Evolutionary conservation across 805 yeast species (phyloP).

Genomic region (Wickerhamia fluorescens): DNA sequence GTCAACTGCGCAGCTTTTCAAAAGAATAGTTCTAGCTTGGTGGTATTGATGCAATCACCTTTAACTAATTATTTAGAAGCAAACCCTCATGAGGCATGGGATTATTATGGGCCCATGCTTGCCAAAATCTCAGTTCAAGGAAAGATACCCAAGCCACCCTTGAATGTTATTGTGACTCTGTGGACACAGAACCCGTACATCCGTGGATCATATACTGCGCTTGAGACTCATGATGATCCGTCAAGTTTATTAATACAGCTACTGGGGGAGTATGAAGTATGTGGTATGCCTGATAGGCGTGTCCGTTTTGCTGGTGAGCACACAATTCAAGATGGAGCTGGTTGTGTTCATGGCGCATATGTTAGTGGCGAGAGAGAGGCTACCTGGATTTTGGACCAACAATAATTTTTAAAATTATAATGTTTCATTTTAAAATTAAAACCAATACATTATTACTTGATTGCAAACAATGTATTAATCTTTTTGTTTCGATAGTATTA

Average conservation of each 20-base stretch:
- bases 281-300: slow-evolving; percentile 41
- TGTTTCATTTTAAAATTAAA: too few relatives aligned
- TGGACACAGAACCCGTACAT: slow-evolving; percentile 82
- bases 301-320: slow-evolving; percentile 91
- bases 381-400: slow-evolving; percentile 20
- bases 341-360: slow-evolving; percentile 92
- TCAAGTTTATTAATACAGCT: slow-evolving; percentile 55
- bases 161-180: slow-evolving; percentile 41
- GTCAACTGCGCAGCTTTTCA: slow-evolving; percentile 50
- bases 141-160: slow-evolving; percentile 14
- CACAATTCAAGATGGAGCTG: slow-evolving; percentile 78
- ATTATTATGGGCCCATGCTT: slow-evolving; percentile 49
- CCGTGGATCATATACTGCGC: slow-evolving; percentile 77
- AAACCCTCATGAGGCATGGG: slow-evolving; percentile 49
- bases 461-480: too few relatives aligned
- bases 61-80: slow-evolving; percentile 55
- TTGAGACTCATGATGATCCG: slow-evolving; percentile 64
- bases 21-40: slow-evolving; percentile 42
- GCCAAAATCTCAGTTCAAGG: slow-evolving; percentile 15
- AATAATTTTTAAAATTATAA: too few relatives aligned
- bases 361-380: slow-evolving; percentile 61
- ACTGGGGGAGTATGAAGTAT: slow-evolving; percentile 31
- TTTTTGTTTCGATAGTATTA: too few relatives aligned
- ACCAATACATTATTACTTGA: too few relatives aligned
- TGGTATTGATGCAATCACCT: slow-evolving; percentile 67